Evolutionary conservation across 176 grass and related monocot species (phyloP).

Genomic region (Oryza nivara): DNA sequence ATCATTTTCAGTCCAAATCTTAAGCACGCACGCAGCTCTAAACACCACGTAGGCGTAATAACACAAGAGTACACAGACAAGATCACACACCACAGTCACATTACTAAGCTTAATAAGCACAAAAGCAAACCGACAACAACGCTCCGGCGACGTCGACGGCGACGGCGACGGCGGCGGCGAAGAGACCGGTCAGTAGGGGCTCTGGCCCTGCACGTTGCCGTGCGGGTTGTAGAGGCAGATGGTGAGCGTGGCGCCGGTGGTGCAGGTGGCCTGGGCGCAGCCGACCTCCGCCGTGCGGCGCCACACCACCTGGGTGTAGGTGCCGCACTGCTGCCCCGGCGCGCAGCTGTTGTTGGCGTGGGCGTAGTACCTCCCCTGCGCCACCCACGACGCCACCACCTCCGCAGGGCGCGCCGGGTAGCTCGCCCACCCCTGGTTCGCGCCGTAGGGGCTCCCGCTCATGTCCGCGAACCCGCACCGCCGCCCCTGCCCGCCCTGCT

Average conservation of each 20-base stretch:
- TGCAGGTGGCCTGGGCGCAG: conserved; percentile 73
- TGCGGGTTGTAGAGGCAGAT: conserved; percentile 79
- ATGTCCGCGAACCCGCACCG: conserved; percentile 65
- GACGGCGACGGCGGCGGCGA: no score
- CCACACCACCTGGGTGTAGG: conserved; percentile 98
- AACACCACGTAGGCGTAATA: not conserved
- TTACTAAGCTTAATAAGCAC: not conserved
- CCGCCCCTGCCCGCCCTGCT: conserved; percentile 34
- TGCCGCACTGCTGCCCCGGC: conserved; percentile 67
- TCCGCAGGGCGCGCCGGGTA: conserved; percentile 57
- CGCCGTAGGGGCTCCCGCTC: conserved; percentile 51
- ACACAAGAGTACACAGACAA: conserved; percentile 30
- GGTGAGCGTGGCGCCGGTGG: conserved; percentile 59
- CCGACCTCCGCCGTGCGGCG: conserved; percentile 54
- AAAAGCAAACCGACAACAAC: not conserved
- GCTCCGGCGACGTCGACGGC: not conserved
- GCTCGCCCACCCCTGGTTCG: conserved; percentile 82
- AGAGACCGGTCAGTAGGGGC: conserved; percentile 48
- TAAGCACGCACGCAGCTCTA: conserved; percentile 1
- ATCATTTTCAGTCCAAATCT: not conserved
- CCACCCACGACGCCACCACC: conserved; percentile 76
- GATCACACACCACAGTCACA: not conserved
- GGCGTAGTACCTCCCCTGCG: conserved; percentile 55
- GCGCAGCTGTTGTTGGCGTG: conserved; percentile 69
- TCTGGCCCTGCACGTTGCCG: conserved; percentile 76